These are phyloP conservation scores for Tolypocladium ovalisporum DNA, from an alignment of 2,329 filamentous ascomycete species.

Conservation along the genomic window DNA sequence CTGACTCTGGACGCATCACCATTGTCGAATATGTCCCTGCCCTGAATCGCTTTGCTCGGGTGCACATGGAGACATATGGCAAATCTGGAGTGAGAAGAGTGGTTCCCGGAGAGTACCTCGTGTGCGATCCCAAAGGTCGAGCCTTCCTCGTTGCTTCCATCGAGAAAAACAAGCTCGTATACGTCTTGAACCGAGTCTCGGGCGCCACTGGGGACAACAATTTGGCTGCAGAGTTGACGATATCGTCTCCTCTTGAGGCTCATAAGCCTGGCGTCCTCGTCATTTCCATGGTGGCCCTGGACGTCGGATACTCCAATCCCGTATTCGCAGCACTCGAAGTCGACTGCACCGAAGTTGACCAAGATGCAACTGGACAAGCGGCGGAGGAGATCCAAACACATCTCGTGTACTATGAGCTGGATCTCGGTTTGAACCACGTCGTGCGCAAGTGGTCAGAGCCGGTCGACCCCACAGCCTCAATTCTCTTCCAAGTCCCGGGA, in stretches of 20 bases:
- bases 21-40: conserved; percentile 85
- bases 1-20: conserved; percentile 89
- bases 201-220: conserved; percentile 30
- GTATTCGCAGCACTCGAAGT: conserved; percentile 92
- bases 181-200: conserved; percentile 90
- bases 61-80: conserved; percentile 95
- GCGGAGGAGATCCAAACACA: conserved; percentile 76
- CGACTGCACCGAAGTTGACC: conserved; percentile 84
- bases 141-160: conserved; percentile 88
- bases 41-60: conserved; percentile 75
- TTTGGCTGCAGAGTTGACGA: conserved; percentile 58
- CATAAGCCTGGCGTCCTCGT: conserved; percentile 89
- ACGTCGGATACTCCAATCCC: conserved; percentile 95
- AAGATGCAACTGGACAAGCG: conserved; percentile 78
- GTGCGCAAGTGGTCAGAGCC: conserved; percentile 93
- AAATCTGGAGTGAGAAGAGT: conserved; percentile 93
- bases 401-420: conserved; percentile 94
- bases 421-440: conserved; percentile 93
- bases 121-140: conserved; percentile 88
- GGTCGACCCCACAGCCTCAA: conserved; percentile 78
- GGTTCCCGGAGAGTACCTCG: conserved; percentile 90
- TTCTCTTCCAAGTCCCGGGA: conserved; percentile 91
- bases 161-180: conserved; percentile 99
- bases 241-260: conserved; percentile 92
- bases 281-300: conserved; percentile 75